phyloP scores from a whole-genome alignment of 116 monocot genomes.

The Trichopus zeylanicus region DNA sequence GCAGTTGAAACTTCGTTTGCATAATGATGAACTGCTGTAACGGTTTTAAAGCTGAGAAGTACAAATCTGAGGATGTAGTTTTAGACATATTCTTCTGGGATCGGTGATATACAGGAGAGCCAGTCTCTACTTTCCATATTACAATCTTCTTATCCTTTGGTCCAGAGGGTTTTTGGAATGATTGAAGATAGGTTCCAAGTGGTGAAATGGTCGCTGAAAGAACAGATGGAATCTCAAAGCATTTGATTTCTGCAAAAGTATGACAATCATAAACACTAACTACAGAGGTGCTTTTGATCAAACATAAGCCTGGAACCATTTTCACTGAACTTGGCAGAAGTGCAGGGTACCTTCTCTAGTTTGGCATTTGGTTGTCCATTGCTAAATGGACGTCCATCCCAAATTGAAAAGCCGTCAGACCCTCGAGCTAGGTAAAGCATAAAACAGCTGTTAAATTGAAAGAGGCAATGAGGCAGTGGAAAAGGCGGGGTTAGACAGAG shows the following conservation, averaged over 20 bases:
- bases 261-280: slow-evolving; percentile 53
- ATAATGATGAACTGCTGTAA: too few species aligned
- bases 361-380: slow-evolving; percentile 47
- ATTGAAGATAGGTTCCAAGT: slow-evolving; percentile 72
- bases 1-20: too few species aligned
- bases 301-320: slow-evolving; percentile 64
- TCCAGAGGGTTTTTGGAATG: slow-evolving; percentile 71
- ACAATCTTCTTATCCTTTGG: slow-evolving; percentile 90
- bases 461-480: neutral
- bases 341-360: slow-evolving; percentile 57
- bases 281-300: slow-evolving; percentile 28
- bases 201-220: slow-evolving; percentile 58
- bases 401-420: slow-evolving; percentile 68
- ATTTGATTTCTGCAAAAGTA: slow-evolving; percentile 45
- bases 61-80: too few species aligned
- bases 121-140: slow-evolving; percentile 53
- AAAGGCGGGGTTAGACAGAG: neutral
- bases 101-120: slow-evolving; percentile 43
- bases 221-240: slow-evolving; percentile 62
- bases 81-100: slow-evolving; percentile 89
- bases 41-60: too few species aligned
- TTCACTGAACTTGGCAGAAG: slow-evolving; percentile 57
- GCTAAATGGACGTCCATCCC: slow-evolving; percentile 70
- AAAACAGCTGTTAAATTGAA: neutral
- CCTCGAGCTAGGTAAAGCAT: slow-evolving; percentile 44